Evolutionary conservation across 441 rosid species (phyloP).

Genomic region (Pelargonium fulgidum): DNA sequence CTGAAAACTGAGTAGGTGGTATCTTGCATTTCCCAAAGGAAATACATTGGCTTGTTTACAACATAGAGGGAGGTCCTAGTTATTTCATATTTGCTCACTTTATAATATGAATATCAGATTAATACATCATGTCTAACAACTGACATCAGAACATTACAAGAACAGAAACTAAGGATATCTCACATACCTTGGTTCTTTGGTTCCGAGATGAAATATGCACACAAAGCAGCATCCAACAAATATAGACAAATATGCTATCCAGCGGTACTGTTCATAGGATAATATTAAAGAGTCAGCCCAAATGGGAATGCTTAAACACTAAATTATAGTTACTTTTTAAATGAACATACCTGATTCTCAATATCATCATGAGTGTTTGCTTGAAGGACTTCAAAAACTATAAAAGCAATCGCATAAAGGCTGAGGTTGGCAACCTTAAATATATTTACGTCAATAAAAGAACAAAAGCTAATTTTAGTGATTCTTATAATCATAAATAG

Average conservation of each 20-base stretch:
- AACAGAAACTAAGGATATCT: constrained; percentile 12
- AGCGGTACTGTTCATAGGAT: constrained; percentile 56
- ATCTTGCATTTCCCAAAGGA: too few species aligned
- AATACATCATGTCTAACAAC: not conserved
- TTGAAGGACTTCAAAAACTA: constrained; percentile 42
- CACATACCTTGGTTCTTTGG: constrained; percentile 73
- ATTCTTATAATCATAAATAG: too few species aligned
- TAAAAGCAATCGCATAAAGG: constrained; percentile 70
- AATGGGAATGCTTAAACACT: too few species aligned
- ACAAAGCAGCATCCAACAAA: constrained; percentile 82
- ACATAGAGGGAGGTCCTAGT: too few species aligned
- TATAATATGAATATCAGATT: too few species aligned
- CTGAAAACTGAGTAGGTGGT: too few species aligned
- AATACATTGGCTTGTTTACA: too few species aligned
- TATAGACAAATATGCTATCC: constrained; percentile 90
- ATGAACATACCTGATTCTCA: constrained; percentile 59
- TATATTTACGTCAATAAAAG: constrained; percentile 14
- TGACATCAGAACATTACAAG: not conserved
- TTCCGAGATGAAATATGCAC: constrained; percentile 68
- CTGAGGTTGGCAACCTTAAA: constrained; percentile 83
- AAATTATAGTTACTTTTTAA: not conserved
- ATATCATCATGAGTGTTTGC: constrained; percentile 52
- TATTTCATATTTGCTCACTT: too few species aligned
- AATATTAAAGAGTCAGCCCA: constrained; percentile 18
- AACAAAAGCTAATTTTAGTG: too few species aligned